Conservation (phyloP, 371 early-diverging fungal species). For the Blakeslea trispora region DNA sequence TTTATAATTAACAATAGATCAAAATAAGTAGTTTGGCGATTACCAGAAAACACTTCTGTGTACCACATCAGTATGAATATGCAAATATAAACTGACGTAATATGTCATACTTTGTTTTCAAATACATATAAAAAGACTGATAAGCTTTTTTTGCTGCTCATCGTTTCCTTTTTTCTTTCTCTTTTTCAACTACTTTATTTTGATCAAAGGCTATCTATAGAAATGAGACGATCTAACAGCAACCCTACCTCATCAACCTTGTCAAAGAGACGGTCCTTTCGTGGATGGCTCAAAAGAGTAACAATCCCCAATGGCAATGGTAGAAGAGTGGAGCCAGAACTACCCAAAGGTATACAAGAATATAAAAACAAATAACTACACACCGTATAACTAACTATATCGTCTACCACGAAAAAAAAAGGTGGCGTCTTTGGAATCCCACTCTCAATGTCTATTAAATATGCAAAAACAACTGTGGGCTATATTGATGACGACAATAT, state of each 20-base stretch:
- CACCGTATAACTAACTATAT: neutral
- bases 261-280: conserved; percentile 23
- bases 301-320: conserved; percentile 18
- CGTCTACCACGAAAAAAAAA: conserved; percentile 2
- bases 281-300: conserved; percentile 28
- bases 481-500: conserved; percentile 37
- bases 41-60: too few relatives aligned
- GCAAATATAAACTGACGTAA: neutral
- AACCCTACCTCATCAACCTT: conserved; percentile 14
- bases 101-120: neutral
- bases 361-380: neutral
- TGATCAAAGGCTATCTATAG: too few relatives aligned
- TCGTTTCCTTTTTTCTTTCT: conserved; percentile 5
- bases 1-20: too few relatives aligned
- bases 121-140: neutral
- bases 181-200: too few relatives aligned
- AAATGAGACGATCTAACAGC: conserved; percentile 20
- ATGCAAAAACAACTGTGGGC: conserved; percentile 32
- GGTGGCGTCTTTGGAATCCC: conserved; percentile 35
- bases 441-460: conserved; percentile 28
- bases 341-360: conserved; percentile 19
- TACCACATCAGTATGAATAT: too few relatives aligned
- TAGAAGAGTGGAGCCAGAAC: conserved; percentile 11
- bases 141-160: neutral
- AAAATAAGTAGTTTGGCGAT: too few relatives aligned